Evolutionary conservation across 768 basidiomycete species (phyloP).

Genomic region (Porpolomopsis calyptriformis): DNA sequence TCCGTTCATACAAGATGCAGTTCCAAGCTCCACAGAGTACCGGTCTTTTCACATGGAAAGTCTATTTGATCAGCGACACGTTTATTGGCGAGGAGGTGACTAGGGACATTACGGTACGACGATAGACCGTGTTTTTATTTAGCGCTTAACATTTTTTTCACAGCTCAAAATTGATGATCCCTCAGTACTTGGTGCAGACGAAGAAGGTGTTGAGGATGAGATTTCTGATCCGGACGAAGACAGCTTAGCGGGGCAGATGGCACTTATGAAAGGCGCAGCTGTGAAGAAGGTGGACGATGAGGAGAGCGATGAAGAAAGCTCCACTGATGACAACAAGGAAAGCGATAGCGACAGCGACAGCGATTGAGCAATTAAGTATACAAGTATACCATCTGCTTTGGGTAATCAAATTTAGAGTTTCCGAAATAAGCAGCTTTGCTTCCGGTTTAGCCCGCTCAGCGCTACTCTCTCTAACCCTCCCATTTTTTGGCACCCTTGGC

Average conservation of each 20-base stretch:
- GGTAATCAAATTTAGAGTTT: too few relatives aligned
- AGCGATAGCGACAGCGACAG: slow-evolving; percentile 47
- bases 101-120: slow-evolving; percentile 60
- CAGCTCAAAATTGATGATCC: slow-evolving; percentile 81
- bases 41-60: slow-evolving; percentile 82
- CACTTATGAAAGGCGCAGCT: slow-evolving; percentile 79
- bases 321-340: slow-evolving; percentile 40
- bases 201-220: slow-evolving; percentile 68
- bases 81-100: slow-evolving; percentile 73
- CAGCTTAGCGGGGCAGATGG: slow-evolving; percentile 94
- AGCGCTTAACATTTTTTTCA: slow-evolving; percentile 8
- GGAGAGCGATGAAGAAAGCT: slow-evolving; percentile 40
- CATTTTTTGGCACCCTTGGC: too few relatives aligned
- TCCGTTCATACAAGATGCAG: slow-evolving; percentile 79
- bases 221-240: slow-evolving; percentile 99
- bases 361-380: too few relatives aligned
- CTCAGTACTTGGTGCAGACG: slow-evolving; percentile 44
- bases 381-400: too few relatives aligned
- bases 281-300: slow-evolving; percentile 51
- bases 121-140: not conserved
- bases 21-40: slow-evolving; percentile 88
- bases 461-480: too few relatives aligned
- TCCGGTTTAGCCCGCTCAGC: too few relatives aligned
- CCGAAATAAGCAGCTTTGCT: too few relatives aligned
- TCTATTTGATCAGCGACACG: slow-evolving; percentile 79